Evolutionary conservation across 2,329 filamentous ascomycete species (phyloP).

Genomic region (Macroventuria anomochaeta): DNA sequence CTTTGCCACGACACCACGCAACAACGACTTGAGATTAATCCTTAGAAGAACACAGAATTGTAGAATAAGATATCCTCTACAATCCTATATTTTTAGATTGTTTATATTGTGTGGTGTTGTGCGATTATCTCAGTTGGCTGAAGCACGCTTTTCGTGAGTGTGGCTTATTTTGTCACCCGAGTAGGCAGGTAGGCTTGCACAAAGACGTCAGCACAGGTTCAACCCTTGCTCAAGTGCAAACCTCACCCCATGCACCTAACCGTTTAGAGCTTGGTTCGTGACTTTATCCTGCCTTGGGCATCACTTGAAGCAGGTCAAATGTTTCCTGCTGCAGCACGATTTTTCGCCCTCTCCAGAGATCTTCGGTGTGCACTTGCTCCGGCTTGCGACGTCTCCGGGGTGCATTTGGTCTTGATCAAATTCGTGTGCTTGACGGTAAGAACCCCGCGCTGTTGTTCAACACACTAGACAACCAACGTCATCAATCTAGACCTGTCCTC

Average conservation of each 20-base stretch:
- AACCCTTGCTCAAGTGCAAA: conserved; percentile 12
- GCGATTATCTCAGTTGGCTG: no score
- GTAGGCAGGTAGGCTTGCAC: conserved; percentile 17
- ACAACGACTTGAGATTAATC: no score
- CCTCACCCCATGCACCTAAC: conserved; percentile 4
- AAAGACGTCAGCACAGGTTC: conserved; percentile 10
- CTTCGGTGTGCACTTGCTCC: conserved; percentile 20
- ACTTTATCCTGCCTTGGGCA: conserved; percentile 13
- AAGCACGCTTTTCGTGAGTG: no score
- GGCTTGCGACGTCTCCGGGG: conserved; percentile 9
- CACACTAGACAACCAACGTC: conserved; percentile 25
- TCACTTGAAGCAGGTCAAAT: conserved; percentile 21
- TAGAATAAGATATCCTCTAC: no score
- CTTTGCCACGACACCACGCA: no score
- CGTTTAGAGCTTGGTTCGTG: conserved; percentile 1
- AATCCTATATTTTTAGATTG: no score
- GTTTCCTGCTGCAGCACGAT: conserved; percentile 19
- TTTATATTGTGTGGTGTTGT: no score
- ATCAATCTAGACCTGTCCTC: conserved; percentile 21
- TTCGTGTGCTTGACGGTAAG: conserved; percentile 7
- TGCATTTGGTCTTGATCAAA: conserved; percentile 7
- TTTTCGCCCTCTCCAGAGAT: conserved; percentile 22
- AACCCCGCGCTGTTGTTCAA: conserved; percentile 16
- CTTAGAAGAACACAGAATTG: no score
- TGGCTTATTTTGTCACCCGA: no score